Base-by-base conservation (phyloP, 345 rosid genomes). In the Rhizophora apiculata region DNA sequence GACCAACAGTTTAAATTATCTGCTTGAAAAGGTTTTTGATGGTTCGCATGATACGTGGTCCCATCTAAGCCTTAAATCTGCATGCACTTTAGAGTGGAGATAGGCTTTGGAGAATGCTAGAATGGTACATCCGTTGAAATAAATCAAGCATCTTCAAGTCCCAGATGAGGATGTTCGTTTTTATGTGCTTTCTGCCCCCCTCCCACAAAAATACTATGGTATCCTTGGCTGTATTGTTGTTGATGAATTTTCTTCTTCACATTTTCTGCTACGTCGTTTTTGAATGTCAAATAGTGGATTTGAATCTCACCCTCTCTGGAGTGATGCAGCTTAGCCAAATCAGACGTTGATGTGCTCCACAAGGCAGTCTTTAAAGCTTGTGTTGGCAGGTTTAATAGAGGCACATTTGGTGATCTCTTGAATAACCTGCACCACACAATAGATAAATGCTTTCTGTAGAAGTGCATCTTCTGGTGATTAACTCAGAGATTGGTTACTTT, bases 101-200 rank as follows among this genome's bases (percentile, higher is more conserved):
- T 81, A 83, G 96, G 64, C 92, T 92, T 92, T 95, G 99, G 99
- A 83, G 97, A 51, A 95, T 95, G 97, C 97, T 96, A 8, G 99
- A 95, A 76, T 95, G 99, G 86, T 95, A 90, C 70, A 92, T 95
- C 64, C 96, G 97, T 37, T 97, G 99, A 48, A 95, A 95, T 81
- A 95, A 53, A 95, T 95, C 52, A 95, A 19, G 32, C 24, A 62
- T 62, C 52, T 10, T 21, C 20, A 7, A 9, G 65, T 34, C 51
- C 52, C 51, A 13, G 37, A 34, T 34, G 37, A 34, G 37, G 1
- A 1, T 7, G 7, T 34, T 34, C 9, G 7, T 34, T 7, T 7
- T 6, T 34, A 7, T 34, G 37, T 8, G 0, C 2, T 34, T 34
- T 34, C 37, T 34, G 24, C 2, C 10, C 2, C 37, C 9, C 37